Evolutionary conservation across 306 rosid genomes (phyloP), one percentile per base, ranked within the genome.

Genomic region (Corylus americana): DNA sequence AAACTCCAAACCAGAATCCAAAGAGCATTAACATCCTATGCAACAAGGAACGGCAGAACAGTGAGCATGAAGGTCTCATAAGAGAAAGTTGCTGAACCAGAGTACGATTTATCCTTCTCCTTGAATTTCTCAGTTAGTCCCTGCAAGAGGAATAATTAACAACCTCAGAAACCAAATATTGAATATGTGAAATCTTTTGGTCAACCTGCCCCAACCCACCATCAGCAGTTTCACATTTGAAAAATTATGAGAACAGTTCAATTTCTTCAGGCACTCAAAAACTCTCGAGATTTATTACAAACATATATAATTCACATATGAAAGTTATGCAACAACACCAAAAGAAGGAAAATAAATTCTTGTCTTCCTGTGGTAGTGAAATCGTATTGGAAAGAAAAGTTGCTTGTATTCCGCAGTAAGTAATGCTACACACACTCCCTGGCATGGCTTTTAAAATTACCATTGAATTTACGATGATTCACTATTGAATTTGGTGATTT

Each of bases 61-160:
- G 97, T 93, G 85, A 93, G 85, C 98, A 95, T 95, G 85, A 95
- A 95, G 17, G 91, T 80, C 88, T 95, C 97, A 17, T 95, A 95
- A 51, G 74, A 73, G 89, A 95, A 95, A 49, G 93, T 90, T 68
- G 96, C 98, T 44, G 88, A 81, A 45, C 98, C 99, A 7, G 89
- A 73, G 78, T 87, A 92, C 1, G 58, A 71, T 50, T 81, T 84
- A 81, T 95, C 98, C 91, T 89, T 95, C 90, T 92, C 97, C 92
- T 89, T 95, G 81, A 95, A 95, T 80, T 92, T 95, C 79, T 92
- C 98, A 5, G 96, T 95, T 50, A 95, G 86, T 53, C 98, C 98
- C 98, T 95, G 93, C 82, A 88, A 72, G 27, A 44, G 47, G 27
- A 75, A 74, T 74, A 29, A 74, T 54, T 68, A 17, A 27, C 22